phyloP scores from a whole-genome alignment of 2,329 filamentous ascomycete species.

The Byssochlamys sp. region DNA sequence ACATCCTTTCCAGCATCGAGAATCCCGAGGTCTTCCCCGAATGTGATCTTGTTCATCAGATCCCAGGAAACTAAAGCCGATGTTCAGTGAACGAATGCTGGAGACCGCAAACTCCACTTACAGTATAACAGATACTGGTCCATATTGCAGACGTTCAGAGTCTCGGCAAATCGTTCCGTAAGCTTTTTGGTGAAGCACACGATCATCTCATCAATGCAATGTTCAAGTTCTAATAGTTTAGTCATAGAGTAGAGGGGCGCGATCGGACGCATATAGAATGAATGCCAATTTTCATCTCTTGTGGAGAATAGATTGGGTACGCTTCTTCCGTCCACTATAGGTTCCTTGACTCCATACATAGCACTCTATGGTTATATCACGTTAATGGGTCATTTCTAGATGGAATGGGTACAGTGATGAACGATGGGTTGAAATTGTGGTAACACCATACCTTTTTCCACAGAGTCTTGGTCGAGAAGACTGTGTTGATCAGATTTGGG shows the following conservation, averaged over 20 bases:
- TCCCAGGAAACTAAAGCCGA: neutral
- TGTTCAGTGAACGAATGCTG: neutral
- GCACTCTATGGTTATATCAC: neutral
- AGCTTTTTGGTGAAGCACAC: neutral
- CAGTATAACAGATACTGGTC: neutral
- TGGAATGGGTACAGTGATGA: too few species aligned
- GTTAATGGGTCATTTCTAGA: neutral
- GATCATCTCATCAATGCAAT: conserved; percentile 2
- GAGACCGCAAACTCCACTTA: neutral
- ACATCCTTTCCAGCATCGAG: neutral
- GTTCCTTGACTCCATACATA: neutral
- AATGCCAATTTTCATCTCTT: conserved; percentile 7
- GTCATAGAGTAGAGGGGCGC: neutral
- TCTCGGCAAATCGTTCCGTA: neutral
- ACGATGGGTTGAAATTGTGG: neutral
- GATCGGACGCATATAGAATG: conserved; percentile 1
- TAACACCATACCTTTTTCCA: neutral
- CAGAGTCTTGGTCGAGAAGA: neutral
- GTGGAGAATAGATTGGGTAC: conserved; percentile 4
- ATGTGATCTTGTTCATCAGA: neutral
- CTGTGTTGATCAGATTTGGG: conserved; percentile 1
- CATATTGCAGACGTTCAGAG: neutral
- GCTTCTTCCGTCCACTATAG: conserved; percentile 1
- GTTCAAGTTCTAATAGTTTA: conserved; percentile 1
- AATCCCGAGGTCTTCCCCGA: neutral